phyloP scores from a whole-genome alignment of 2,329 filamentous ascomycete genomes.

The Clarireedia homoeocarpa region DNA sequence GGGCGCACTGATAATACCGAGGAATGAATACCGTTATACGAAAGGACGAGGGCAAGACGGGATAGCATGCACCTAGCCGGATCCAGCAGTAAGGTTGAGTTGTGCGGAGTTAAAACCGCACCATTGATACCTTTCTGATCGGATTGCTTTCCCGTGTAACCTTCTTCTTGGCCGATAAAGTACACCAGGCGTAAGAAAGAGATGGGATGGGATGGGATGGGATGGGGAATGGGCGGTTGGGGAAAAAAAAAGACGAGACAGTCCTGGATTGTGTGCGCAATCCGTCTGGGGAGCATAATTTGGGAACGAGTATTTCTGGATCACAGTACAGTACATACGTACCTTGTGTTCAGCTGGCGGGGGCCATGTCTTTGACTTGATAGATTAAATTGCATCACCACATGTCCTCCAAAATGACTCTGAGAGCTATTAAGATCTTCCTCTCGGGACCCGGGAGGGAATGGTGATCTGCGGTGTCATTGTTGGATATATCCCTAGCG shows the following conservation, averaged over 20 bases:
- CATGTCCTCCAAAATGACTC: neutral
- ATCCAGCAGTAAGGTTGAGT: neutral
- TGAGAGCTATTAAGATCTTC: neutral
- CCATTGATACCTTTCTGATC: neutral
- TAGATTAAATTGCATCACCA: neutral
- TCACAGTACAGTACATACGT: neutral
- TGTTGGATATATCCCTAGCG: conserved; percentile 1
- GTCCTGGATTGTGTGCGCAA: neutral
- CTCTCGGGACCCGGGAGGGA: conserved; percentile 5
- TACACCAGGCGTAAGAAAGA: neutral
- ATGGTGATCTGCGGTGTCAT: conserved; percentile 7
- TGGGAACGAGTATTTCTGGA: neutral
- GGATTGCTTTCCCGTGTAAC: neutral
- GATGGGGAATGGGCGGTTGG: too few species aligned
- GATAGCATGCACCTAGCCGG: neutral
- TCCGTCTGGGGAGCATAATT: neutral
- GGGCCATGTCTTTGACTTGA: neutral
- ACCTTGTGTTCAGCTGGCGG: neutral
- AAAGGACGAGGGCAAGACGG: neutral
- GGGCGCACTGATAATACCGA: neutral
- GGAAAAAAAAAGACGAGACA: too few species aligned
- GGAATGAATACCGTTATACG: neutral
- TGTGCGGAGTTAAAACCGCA: neutral
- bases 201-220: neutral
- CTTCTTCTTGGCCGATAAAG: neutral